These are phyloP conservation scores for Eimeria acervulina DNA, from an alignment of 169 alveolate genomes.

Conservation along the genomic window DNA sequence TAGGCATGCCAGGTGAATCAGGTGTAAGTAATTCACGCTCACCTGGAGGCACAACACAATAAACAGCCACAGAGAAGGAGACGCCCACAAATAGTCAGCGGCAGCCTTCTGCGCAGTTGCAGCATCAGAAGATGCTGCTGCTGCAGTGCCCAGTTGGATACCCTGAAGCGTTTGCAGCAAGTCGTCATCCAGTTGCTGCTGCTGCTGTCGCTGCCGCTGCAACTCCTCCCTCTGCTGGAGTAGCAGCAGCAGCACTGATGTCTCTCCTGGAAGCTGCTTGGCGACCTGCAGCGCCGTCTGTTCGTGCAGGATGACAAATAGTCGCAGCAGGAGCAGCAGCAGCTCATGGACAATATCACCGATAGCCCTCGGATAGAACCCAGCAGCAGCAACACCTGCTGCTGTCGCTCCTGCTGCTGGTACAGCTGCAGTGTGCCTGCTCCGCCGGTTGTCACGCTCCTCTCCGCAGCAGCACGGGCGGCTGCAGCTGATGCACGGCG, in stretches of 20 bases:
- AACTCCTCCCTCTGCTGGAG: constrained; percentile 64
- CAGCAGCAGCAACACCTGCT: too few species aligned
- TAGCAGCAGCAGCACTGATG: constrained; percentile 58
- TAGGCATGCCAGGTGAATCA: background rate
- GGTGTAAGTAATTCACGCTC: background rate
- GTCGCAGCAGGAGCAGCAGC: constrained; percentile 73
- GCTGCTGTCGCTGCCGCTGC: constrained; percentile 69
- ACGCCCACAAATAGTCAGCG: constrained; percentile 47
- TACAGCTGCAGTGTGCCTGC: constrained; percentile 15
- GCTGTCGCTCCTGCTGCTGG: constrained; percentile 39
- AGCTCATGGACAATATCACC: constrained; percentile 30
- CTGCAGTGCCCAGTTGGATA: constrained; percentile 31
- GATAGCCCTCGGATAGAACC: background rate
- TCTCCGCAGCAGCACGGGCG: constrained; percentile 26
- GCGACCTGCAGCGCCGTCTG: constrained; percentile 52
- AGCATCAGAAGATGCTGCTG: constrained; percentile 38
- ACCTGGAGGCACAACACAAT: constrained; percentile 59
- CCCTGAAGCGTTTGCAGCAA: constrained; percentile 75
- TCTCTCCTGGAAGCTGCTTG: constrained; percentile 50
- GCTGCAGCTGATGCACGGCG: constrained; percentile 16
- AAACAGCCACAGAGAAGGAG: constrained; percentile 46
- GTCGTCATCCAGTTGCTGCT: constrained; percentile 61
- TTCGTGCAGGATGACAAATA: constrained; percentile 50
- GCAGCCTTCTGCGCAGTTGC: constrained; percentile 30
- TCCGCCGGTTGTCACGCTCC: constrained; percentile 9